phyloP scores from a whole-genome alignment of 2,329 filamentous ascomycete species.

The Epichloe festucae region DNA sequence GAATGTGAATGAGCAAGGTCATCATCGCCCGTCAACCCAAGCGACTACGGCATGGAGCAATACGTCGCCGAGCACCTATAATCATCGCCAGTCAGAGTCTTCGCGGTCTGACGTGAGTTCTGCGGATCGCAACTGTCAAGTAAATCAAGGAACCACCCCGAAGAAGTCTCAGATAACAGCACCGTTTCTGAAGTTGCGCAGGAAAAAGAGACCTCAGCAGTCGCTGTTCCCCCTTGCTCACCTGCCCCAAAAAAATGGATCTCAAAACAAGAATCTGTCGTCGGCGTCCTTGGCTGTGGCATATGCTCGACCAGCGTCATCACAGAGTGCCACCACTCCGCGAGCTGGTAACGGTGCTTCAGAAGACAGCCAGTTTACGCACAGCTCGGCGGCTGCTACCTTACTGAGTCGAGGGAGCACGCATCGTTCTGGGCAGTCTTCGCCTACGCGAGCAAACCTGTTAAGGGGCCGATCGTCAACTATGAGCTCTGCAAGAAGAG shows the following conservation, averaged over 20 bases:
- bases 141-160: slow-evolving; percentile 47
- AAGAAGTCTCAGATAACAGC: slow-evolving; percentile 49
- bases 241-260: slow-evolving; percentile 54
- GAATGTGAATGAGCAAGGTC: slow-evolving; percentile 43
- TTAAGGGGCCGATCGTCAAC: slow-evolving; percentile 76
- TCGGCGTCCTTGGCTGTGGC: slow-evolving; percentile 27
- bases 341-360: slow-evolving; percentile 11
- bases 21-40: slow-evolving; percentile 18
- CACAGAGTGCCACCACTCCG: slow-evolving; percentile 17
- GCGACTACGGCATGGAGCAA: slow-evolving; percentile 16
- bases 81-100: slow-evolving; percentile 51
- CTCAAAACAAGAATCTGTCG: slow-evolving; percentile 26
- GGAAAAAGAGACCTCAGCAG: slow-evolving; percentile 60
- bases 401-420: slow-evolving; percentile 26
- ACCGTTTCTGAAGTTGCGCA: slow-evolving; percentile 70
- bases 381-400: slow-evolving; percentile 32
- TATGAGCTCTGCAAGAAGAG: slow-evolving; percentile 66
- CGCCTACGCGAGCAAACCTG: slow-evolving; percentile 46
- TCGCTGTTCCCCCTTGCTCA: slow-evolving; percentile 81
- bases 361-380: slow-evolving; percentile 7
- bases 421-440: slow-evolving; percentile 51
- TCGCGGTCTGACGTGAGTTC: slow-evolving; percentile 81
- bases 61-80: slow-evolving; percentile 34
- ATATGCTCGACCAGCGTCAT: slow-evolving; percentile 23
- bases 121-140: slow-evolving; percentile 45